Percentiles rank a stretch among this genome's conserved stretches.
Conservation (phyloP, 1,139 yeast genomes). For the Zygoascus hellenicus region DNA sequence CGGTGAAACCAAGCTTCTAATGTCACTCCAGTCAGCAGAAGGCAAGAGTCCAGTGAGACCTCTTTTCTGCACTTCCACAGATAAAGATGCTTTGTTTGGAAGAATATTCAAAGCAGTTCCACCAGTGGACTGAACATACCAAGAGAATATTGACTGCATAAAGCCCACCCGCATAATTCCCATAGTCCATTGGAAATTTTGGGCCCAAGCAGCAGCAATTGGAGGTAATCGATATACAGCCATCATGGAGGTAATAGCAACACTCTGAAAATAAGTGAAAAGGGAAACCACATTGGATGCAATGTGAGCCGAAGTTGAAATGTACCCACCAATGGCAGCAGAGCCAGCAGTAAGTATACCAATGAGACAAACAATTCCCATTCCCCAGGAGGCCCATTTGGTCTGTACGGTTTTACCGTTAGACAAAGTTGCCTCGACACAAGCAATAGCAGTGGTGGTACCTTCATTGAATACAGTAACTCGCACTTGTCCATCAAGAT, state of each 20-base stretch:
- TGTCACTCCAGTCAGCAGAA: slow-evolving; percentile 14
- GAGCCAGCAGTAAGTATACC: slow-evolving; percentile 86
- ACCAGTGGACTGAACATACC: slow-evolving; percentile 97
- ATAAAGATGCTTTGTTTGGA: slow-evolving; percentile 48
- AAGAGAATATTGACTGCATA: slow-evolving; percentile 79
- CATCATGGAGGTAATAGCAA: slow-evolving; percentile 94
- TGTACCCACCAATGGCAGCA: slow-evolving; percentile 81
- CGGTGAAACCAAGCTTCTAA: slow-evolving; percentile 15
- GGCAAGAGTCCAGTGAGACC: slow-evolving; percentile 21
- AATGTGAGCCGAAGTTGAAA: slow-evolving; percentile 92
- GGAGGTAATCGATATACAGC: slow-evolving; percentile 93
- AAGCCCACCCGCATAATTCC: slow-evolving; percentile 79
- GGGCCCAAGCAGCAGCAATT: slow-evolving; percentile 97
- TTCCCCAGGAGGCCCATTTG: slow-evolving; percentile 93
- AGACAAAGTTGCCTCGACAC: slow-evolving; percentile 82
- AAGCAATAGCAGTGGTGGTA: slow-evolving; percentile 55
- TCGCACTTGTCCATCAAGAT: slow-evolving; percentile 84
- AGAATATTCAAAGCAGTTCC: slow-evolving; percentile 77
- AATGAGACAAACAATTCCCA: slow-evolving; percentile 83
- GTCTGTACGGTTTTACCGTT: slow-evolving; percentile 96
- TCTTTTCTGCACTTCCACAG: slow-evolving; percentile 65
- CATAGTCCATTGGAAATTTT: slow-evolving; percentile 94
- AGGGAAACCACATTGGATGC: slow-evolving; percentile 92
- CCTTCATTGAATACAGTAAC: slow-evolving; percentile 54
- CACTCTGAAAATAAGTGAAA: slow-evolving; percentile 87